A percentile compares a stretch with the other conserved stretches of the same genome.
Evolutionary conservation across 108 stramenopile species (phyloP).

Genomic region (Skeletonema costatum): DNA sequence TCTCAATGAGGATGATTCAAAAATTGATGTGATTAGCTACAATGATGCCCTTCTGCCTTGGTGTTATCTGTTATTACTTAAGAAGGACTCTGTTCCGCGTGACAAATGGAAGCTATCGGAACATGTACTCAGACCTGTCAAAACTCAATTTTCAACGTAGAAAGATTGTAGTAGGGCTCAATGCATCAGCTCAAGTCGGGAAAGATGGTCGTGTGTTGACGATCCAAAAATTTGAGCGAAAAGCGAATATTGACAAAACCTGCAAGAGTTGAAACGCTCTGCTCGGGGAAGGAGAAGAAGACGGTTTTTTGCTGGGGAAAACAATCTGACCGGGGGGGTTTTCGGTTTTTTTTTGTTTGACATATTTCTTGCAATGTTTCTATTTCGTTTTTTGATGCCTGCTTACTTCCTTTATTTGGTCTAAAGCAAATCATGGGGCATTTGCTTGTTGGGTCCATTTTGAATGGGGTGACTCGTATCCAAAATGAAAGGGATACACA

Average conservation of each 20-base stretch:
- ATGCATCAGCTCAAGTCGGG: background rate
- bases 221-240: background rate
- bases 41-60: constrained; percentile 1
- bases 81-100: background rate
- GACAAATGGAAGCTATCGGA: constrained; percentile 3
- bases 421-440: background rate
- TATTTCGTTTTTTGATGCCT: constrained; percentile 6
- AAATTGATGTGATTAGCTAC: background rate
- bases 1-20: background rate
- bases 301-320: background rate
- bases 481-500: constrained; percentile 4
- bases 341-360: too few relatives aligned
- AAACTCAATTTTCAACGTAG: background rate
- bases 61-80: background rate
- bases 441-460: background rate
- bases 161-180: background rate
- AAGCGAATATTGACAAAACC: background rate
- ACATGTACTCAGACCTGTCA: background rate
- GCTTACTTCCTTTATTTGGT: background rate
- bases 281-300: background rate
- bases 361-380: background rate
- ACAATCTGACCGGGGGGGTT: background rate
- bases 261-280: constrained; percentile 5
- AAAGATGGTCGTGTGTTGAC: background rate
- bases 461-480: background rate